Conservation (phyloP, 768 basidiomycete species). For the Obba rivulosa region DNA sequence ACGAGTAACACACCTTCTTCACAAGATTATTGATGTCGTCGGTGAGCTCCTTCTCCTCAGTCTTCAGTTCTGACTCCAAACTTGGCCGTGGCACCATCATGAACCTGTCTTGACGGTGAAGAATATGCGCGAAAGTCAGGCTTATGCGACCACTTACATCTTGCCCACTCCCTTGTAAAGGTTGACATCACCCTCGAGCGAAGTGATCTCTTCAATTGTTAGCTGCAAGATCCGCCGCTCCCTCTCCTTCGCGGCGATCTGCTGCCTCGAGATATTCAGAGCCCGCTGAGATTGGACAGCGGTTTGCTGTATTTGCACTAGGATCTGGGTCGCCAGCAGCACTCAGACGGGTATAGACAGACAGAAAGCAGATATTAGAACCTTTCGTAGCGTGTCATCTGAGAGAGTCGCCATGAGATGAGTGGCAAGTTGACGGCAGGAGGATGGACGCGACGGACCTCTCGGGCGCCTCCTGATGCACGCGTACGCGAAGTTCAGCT, state of each 20-base stretch:
- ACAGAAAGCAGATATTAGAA: constrained; percentile 18
- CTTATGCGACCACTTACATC: constrained; percentile 51
- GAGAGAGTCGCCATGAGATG: constrained; percentile 27
- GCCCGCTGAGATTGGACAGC: constrained; percentile 81
- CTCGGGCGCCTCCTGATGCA: constrained; percentile 10
- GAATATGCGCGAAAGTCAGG: neutral
- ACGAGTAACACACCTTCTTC: constrained; percentile 63
- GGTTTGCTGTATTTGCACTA: constrained; percentile 89
- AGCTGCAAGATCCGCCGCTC: constrained; percentile 87
- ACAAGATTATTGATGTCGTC: constrained; percentile 79
- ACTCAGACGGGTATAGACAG: neutral
- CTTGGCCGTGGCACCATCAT: constrained; percentile 74
- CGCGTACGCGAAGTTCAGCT: constrained; percentile 12
- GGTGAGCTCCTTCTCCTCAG: constrained; percentile 74
- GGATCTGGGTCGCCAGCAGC: constrained; percentile 49
- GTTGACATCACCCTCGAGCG: constrained; percentile 67
- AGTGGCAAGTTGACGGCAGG: neutral
- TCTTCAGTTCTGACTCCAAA: constrained; percentile 75
- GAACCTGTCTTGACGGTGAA: constrained; percentile 55
- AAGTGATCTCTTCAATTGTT: constrained; percentile 77
- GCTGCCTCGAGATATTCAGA: constrained; percentile 67
- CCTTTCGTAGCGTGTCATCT: constrained; percentile 83
- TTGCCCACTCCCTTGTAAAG: constrained; percentile 95
- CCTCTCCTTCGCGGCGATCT: constrained; percentile 75
- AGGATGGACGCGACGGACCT: neutral